These are phyloP conservation scores for Exophiala bonariae DNA, from an alignment of 2,329 filamentous ascomycete genomes.

Conservation along the genomic window DNA sequence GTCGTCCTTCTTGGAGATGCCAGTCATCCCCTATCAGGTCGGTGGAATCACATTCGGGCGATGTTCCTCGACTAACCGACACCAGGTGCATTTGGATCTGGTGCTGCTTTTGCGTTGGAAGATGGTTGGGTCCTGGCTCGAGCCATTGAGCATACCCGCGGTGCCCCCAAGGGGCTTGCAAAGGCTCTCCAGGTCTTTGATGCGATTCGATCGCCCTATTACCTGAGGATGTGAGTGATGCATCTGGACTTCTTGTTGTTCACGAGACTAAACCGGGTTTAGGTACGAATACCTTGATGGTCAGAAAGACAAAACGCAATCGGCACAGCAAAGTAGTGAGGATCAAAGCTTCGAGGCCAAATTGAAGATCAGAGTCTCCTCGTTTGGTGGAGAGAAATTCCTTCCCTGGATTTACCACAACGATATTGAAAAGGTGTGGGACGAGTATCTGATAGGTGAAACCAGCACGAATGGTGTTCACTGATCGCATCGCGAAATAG, in stretches of 20 bases:
- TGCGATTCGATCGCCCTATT: conserved; percentile 42
- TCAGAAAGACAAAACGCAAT: conserved; percentile 21
- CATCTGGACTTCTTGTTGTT: neutral
- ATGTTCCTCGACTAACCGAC: neutral
- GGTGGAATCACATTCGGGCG: neutral
- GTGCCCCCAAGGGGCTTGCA: conserved; percentile 20
- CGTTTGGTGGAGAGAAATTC: conserved; percentile 33
- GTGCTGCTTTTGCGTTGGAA: conserved; percentile 48
- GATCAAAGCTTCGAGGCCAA: conserved; percentile 32
- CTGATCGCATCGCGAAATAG: too few species aligned
- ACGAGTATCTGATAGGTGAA: conserved; percentile 20
- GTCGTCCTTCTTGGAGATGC: conserved; percentile 56
- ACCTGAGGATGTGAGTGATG: conserved; percentile 37
- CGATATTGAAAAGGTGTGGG: conserved; percentile 41
- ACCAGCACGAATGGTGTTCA: neutral
- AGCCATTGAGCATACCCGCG: conserved; percentile 32
- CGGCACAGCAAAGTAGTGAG: conserved; percentile 22
- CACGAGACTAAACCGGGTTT: neutral
- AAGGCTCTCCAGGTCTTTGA: conserved; percentile 41
- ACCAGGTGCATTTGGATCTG: conserved; percentile 44
- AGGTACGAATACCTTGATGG: conserved; percentile 36
- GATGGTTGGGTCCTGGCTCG: conserved; percentile 47
- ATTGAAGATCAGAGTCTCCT: conserved; percentile 33
- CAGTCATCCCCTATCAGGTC: conserved; percentile 55
- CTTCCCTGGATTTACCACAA: conserved; percentile 46